Base-by-base conservation (phyloP, 148 eudicot species). In the Silene conica region DNA sequence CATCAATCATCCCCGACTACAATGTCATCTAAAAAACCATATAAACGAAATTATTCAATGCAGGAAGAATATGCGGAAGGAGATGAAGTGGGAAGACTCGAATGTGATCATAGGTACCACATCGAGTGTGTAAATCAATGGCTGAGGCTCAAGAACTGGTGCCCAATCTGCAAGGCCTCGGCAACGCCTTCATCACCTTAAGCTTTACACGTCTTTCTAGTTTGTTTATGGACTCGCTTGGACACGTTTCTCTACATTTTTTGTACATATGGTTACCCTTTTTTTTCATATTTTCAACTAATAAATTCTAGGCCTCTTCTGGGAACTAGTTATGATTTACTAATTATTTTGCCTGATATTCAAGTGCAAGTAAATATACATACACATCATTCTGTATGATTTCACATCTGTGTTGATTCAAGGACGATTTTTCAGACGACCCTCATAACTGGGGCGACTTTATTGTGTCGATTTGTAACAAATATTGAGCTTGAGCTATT, bases 91-190 rank as follows among this genome's bases (percentile, higher is more conserved):
- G 97, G 92, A 63, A 80, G 74, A 77, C 74, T 95, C 71, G 83
- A 73, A 31, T 95, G 98, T 63, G 86, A 86, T 31, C 98, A 92
- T 58, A 77, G 82, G 25, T 95, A 83, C 72, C 98, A 95, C 79
- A 70, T 57, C 6, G 80, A 50, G 46, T 95, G 98, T 72, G 78
- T 92, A 73, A 48, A 87, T 20, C 85, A 86, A 76, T 95, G 98
- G 98, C 57, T 95, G 80, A 82, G 82, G 75, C 79, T 88, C 59
- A 95, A 95, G 88, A 95, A 92, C 76, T 95, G 98, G 98, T 95
- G 98, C 78, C 98, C 98, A 11, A 83, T 95, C 76, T 95, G 98
- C 91, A 94, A 94, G 84, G 77, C 80, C 70, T 85, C 91, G 2
- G 96, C 83, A 18, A 80, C 76, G n/a, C 76, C 89, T 50, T 69